These are phyloP conservation scores for Xylaria nigripes DNA, from an alignment of 495 filamentous ascomycete species.

Conservation along the genomic window DNA sequence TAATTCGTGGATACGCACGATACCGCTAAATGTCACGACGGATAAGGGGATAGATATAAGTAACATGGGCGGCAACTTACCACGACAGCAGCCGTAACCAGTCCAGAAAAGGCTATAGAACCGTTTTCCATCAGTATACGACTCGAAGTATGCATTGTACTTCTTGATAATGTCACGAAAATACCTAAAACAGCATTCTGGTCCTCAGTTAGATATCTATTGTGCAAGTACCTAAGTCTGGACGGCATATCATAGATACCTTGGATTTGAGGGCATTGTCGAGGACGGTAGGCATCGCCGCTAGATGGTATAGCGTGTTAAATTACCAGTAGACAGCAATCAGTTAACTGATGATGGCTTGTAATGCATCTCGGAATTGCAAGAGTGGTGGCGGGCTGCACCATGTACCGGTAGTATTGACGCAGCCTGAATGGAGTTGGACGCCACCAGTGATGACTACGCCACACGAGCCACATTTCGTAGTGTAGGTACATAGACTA, in stretches of 20 bases:
- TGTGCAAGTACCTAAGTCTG: no score
- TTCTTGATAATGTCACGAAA: background rate
- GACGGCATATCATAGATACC: conserved; percentile 36
- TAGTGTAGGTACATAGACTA: no score
- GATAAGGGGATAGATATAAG: background rate
- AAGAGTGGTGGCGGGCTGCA: no score
- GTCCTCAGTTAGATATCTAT: conserved; percentile 1
- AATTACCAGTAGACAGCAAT: background rate
- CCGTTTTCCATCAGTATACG: conserved; percentile 23
- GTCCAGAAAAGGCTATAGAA: conserved; percentile 61
- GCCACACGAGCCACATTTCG: conserved; percentile 3
- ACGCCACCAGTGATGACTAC: background rate
- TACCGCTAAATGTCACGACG: no score
- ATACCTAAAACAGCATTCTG: conserved; percentile 26
- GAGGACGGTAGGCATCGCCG: conserved; percentile 62
- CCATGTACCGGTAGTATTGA: no score
- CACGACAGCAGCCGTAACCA: conserved; percentile 73
- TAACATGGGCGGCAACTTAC: conserved; percentile 2
- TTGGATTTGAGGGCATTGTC: conserved; percentile 73
- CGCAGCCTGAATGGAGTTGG: no score
- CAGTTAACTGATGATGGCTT: no score
- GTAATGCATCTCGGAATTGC: no score
- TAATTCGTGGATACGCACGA: no score
- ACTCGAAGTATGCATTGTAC: background rate
- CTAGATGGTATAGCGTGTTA: no score